Percentiles rank a stretch among this genome's conserved stretches.
Evolutionary conservation across 768 basidiomycete species (phyloP).

Genomic region (Amanita phalloides): DNA sequence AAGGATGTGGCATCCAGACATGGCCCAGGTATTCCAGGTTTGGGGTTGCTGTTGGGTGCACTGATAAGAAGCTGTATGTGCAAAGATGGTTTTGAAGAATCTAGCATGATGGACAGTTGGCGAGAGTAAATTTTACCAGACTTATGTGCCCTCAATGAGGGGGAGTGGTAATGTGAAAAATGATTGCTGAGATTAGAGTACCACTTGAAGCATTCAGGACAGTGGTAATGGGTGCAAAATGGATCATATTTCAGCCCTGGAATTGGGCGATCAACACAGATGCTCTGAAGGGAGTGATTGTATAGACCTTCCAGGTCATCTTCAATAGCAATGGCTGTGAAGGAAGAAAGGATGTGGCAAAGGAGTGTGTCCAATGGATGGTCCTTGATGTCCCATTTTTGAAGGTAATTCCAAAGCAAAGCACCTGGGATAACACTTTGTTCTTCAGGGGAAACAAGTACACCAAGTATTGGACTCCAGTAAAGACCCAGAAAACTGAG

Average conservation of each 20-base stretch:
- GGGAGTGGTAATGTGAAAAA: background rate
- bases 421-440: background rate
- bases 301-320: background rate
- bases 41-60: background rate
- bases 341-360: background rate
- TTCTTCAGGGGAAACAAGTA: background rate
- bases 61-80: background rate
- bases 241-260: background rate
- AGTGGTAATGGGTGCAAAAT: background rate
- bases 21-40: background rate
- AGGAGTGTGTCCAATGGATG: background rate
- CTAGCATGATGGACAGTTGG: background rate
- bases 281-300: background rate
- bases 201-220: background rate
- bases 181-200: background rate
- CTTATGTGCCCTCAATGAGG: background rate
- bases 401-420: background rate
- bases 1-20: background rate
- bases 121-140: background rate
- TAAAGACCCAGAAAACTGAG: background rate
- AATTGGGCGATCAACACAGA: background rate
- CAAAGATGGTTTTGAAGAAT: background rate
- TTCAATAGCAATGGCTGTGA: background rate
- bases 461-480: background rate
- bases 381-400: background rate